phyloP scores from a whole-genome alignment of 2,329 filamentous ascomycete species.

The Bipolaris cookei region DNA sequence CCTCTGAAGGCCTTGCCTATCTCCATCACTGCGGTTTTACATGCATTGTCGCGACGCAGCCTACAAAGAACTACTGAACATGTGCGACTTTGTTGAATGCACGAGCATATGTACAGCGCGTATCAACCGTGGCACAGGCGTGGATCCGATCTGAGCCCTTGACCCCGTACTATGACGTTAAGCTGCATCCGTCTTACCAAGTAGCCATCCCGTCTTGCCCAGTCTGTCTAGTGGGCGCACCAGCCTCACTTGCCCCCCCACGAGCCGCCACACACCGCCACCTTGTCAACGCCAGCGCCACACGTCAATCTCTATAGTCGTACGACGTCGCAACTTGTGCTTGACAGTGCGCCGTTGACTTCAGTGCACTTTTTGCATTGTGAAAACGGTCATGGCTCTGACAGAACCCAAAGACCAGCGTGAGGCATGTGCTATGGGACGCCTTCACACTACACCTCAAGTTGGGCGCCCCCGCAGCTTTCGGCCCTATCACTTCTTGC shows the following conservation, averaged over 20 bases:
- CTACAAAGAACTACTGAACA: background rate
- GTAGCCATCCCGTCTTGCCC: constrained; percentile 5
- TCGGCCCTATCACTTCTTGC: background rate
- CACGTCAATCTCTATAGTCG: background rate
- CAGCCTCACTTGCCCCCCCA: background rate
- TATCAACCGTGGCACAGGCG: constrained; percentile 5
- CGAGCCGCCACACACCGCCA: constrained; percentile 7
- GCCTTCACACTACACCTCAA: background rate
- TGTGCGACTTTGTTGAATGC: background rate
- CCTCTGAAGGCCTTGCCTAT: too few relatives aligned
- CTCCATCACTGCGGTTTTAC: too few relatives aligned
- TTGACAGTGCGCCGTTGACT: background rate
- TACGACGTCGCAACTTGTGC: background rate
- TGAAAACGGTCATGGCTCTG: background rate
- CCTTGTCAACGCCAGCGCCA: background rate
- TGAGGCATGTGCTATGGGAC: background rate
- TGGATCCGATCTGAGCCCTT: constrained; percentile 14
- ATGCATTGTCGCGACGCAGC: background rate
- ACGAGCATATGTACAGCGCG: background rate
- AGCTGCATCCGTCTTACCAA: constrained; percentile 3
- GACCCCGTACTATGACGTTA: constrained; percentile 20
- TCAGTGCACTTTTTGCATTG: background rate
- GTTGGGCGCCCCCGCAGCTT: background rate
- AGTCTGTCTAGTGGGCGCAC: background rate
- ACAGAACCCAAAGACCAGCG: background rate